Base-by-base conservation (phyloP, 179 eudicot species). In the Amaranthus tricolor region DNA sequence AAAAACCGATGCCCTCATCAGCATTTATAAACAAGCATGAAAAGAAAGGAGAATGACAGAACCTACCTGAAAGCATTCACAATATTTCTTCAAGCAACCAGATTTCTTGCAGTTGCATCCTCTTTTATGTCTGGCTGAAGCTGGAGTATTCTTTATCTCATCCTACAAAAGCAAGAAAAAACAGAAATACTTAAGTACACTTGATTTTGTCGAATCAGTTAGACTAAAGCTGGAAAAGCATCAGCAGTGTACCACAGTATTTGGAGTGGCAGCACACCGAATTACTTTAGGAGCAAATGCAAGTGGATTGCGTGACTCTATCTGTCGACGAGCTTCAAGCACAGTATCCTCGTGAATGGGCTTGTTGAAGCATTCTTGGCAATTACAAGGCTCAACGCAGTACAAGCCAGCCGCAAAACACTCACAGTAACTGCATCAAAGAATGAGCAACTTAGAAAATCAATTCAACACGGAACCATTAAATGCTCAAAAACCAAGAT, bases 281-380 rank as follows among this genome's bases (percentile, higher is more conserved):
- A 92, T 82, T 66, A 94, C 98, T 89, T 92, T 94, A 40, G 98
- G 98, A 83, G 98, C 98, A 82, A 94, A 94, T 59, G 98, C 98
- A 83, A 94, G 97, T n/a, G 98, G 98, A 78, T 92, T 94, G 76
- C 98, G 93, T 53, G 96, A 86, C 84, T 92, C 97, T 72, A 94
- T 94, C 84, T 88, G 96, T 74, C 86, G 90, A 75, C 98, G 96
- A 76, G 97, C 88, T 77, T 87, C 89, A 72, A 94, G 88, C 67
- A 94, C 98, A 52, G 86, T 92, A 17, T 85, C 90, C 82, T 92
- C 97, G 62, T 90, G 88, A 79, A 83, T 76, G 77, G 98, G 97
- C 83, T 90, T 90, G 79, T 94, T 94, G 81, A 92, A 90, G 85
- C 98, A 94, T 47, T 86, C 91, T 74, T 83, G 89, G 76, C 98